phyloP scores from a whole-genome alignment of 805 yeast species.

The Metschnikowia lochheadii region DNA sequence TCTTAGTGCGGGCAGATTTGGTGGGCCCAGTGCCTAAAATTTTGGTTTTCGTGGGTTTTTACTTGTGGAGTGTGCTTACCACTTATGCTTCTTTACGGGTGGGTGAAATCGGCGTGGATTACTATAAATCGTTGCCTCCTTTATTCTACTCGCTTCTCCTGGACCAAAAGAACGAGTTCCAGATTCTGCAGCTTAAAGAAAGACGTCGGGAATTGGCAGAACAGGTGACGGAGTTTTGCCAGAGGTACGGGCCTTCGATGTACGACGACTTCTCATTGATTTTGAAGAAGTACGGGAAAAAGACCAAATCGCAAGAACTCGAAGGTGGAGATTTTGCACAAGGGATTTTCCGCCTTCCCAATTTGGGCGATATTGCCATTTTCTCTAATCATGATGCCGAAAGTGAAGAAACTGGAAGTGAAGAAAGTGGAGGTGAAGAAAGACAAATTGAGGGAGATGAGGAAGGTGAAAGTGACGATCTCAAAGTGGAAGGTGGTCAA shows the following conservation, averaged over 20 bases:
- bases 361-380: conserved; percentile 28
- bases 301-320: too few relatives aligned
- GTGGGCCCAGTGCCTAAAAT: conserved; percentile 10
- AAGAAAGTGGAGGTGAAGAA: too few relatives aligned
- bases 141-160: conserved; percentile 31
- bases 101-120: conserved; percentile 42
- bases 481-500: too few relatives aligned
- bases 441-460: too few relatives aligned
- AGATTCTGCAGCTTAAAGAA: conserved; percentile 29
- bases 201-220: conserved; percentile 24
- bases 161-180: conserved; percentile 26
- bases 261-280: conserved; percentile 36
- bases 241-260: conserved; percentile 34
- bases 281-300: background rate
- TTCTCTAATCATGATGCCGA: conserved; percentile 18
- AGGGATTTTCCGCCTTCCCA: conserved; percentile 13
- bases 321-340: background rate
- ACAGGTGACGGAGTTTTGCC: conserved; percentile 33
- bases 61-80: conserved; percentile 35
- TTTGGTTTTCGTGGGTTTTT: conserved; percentile 28
- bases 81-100: conserved; percentile 40
- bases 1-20: conserved; percentile 15
- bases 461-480: too few relatives aligned
- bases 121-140: conserved; percentile 38
- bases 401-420: too few relatives aligned